Evolutionary conservation across 192 early-diverging fungal species (phyloP).

Genomic region (Entrophospora sp.): DNA sequence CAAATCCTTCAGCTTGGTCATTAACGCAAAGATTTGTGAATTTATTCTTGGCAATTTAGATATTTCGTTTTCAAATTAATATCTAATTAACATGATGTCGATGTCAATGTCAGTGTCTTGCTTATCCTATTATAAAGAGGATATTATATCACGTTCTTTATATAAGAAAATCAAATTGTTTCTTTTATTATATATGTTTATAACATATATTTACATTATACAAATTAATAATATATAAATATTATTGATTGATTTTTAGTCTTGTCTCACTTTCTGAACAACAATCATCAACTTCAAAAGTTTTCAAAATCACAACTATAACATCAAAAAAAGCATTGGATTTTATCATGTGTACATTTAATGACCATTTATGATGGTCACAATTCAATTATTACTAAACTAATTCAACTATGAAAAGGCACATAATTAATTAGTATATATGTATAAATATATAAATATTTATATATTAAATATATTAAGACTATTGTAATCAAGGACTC

Average conservation of each 20-base stretch:
- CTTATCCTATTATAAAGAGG: neutral
- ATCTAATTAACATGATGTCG: too few species aligned
- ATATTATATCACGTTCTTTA: neutral
- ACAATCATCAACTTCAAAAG: too few species aligned
- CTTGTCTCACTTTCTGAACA: constrained; percentile 2
- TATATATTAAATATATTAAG: neutral
- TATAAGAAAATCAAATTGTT: constrained; percentile 15
- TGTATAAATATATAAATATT: too few species aligned
- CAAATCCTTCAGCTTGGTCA: constrained; percentile 7
- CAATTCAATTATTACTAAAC: neutral
- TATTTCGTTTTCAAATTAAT: neutral
- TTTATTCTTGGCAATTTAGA: constrained; percentile 8
- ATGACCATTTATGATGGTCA: neutral
- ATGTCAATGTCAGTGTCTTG: too few species aligned
- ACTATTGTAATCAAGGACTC: neutral
- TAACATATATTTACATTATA: too few species aligned
- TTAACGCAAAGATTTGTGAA: constrained; percentile 16
- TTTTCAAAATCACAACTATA: too few species aligned
- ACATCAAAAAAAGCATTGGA: neutral
- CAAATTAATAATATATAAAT: too few species aligned
- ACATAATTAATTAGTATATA: too few species aligned
- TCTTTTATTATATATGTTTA: neutral
- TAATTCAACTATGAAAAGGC: constrained; percentile 15
- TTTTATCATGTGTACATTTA: neutral
- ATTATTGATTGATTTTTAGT: neutral